Percentiles rank a stretch among this genome's conserved stretches.
Evolutionary conservation across 495 filamentous ascomycete genomes (phyloP).

Genomic region (Penicillium waksmanii): DNA sequence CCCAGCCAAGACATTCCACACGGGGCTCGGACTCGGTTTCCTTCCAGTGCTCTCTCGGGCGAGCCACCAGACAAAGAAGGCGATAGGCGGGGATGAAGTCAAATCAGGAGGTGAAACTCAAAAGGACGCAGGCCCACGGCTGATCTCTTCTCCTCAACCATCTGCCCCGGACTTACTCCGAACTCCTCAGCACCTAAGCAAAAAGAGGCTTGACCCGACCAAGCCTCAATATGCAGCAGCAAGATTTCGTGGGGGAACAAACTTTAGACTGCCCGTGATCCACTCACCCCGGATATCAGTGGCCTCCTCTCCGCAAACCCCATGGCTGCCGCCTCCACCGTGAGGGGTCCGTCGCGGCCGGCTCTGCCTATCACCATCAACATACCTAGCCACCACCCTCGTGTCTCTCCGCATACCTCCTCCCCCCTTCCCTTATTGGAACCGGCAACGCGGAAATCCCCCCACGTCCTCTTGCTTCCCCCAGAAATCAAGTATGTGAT

Average conservation of each 20-base stretch:
- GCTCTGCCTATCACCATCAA: conserved; percentile 13
- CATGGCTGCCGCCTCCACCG: conserved; percentile 9
- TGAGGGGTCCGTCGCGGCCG: conserved; percentile 12
- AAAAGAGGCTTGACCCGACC: no score
- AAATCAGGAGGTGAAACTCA: neutral
- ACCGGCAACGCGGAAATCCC: conserved; percentile 8
- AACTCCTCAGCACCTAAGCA: neutral
- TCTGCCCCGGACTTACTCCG: conserved; percentile 10
- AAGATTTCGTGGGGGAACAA: conserved; percentile 6
- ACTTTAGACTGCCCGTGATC: neutral
- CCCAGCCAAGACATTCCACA: neutral
- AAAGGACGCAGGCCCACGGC: conserved; percentile 6
- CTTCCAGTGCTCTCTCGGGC: neutral
- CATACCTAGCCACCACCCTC: conserved; percentile 13
- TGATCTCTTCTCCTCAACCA: conserved; percentile 1
- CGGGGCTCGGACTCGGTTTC: neutral
- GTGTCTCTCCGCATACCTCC: conserved; percentile 14
- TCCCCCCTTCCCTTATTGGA: neutral
- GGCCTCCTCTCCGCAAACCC: conserved; percentile 1
- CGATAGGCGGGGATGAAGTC: neutral
- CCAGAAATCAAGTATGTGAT: conserved; percentile 15
- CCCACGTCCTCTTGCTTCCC: conserved; percentile 15
- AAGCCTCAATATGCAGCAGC: conserved; percentile 1
- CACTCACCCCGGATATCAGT: conserved; percentile 9
- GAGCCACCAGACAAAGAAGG: neutral